Evolutionary conservation across 2,329 filamentous ascomycete species (phyloP).

Genomic region (Fusarium abutilonis): DNA sequence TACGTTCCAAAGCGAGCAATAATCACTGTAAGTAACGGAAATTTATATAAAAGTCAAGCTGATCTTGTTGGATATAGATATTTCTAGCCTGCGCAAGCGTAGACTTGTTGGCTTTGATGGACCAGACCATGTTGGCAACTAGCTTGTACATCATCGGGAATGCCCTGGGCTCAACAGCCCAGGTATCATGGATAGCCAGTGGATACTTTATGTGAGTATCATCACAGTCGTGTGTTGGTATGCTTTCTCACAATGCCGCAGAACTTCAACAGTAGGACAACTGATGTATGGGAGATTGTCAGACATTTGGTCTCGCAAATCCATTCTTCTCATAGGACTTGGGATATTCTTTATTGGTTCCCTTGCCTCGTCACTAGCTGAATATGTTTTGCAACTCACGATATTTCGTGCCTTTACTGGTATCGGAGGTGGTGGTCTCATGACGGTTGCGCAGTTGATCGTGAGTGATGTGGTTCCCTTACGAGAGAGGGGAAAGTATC

Average conservation of each 20-base stretch:
- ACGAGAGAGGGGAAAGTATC: constrained; percentile 76
- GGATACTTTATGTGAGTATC: constrained; percentile 63
- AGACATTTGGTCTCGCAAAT: constrained; percentile 59
- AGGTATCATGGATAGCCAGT: constrained; percentile 65
- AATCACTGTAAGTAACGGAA: constrained; percentile 55
- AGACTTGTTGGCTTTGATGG: constrained; percentile 65
- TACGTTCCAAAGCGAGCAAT: constrained; percentile 63
- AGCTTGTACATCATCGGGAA: constrained; percentile 65
- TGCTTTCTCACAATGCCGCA: constrained; percentile 15
- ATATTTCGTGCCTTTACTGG: constrained; percentile 55
- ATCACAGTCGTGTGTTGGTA: neutral
- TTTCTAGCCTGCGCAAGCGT: constrained; percentile 66
- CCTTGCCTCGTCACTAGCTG: constrained; percentile 55
- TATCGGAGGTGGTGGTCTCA: constrained; percentile 77
- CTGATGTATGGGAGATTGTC: constrained; percentile 58
- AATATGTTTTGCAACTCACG: constrained; percentile 53
- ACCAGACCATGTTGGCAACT: constrained; percentile 66
- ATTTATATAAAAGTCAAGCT: fast-evolving
- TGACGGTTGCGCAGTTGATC: constrained; percentile 74
- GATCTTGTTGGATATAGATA: constrained; percentile 52
- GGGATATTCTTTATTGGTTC: constrained; percentile 57
- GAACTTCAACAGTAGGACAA: constrained; percentile 59
- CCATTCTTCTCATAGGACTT: constrained; percentile 52
- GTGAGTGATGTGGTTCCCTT: constrained; percentile 77
- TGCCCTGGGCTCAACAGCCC: constrained; percentile 58